Conservation (phyloP, 176 grass and related monocot genomes). For the Cymbopogon citratus region DNA sequence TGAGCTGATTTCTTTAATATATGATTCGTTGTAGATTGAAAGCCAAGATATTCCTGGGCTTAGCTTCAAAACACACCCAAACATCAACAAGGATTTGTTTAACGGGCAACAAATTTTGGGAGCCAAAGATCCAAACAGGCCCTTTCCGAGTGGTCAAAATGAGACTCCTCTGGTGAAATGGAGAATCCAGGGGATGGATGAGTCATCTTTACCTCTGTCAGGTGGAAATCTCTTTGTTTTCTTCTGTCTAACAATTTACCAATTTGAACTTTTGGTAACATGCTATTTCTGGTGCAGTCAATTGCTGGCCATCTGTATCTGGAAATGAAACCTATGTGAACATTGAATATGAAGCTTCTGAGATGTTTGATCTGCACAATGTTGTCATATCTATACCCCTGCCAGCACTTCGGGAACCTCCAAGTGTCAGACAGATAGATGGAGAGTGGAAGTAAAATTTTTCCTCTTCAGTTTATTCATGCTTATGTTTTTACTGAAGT, state of each 20-base stretch:
- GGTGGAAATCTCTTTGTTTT: conserved; percentile 37
- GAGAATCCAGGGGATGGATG: conserved; percentile 85
- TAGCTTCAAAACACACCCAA: conserved; percentile 82
- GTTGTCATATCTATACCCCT: conserved; percentile 79
- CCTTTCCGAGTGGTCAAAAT: conserved; percentile 85
- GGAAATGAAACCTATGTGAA: conserved; percentile 76
- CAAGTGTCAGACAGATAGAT: conserved; percentile 79
- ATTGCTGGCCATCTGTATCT: conserved; percentile 83
- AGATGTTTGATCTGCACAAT: conserved; percentile 79
- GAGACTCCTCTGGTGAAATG: conserved; percentile 85
- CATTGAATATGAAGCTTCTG: conserved; percentile 84
- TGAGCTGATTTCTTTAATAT: conserved; percentile 14
- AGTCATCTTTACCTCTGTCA: conserved; percentile 64
- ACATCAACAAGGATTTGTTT: conserved; percentile 82
- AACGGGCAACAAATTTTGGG: conserved; percentile 68
- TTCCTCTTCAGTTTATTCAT: conserved; percentile 24
- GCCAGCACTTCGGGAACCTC: conserved; percentile 52
- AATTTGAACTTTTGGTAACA: conserved; percentile 15
- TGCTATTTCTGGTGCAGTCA: conserved; percentile 36
- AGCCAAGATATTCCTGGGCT: conserved; percentile 66
- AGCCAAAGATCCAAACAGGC: conserved; percentile 83
- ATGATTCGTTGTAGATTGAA: conserved; percentile 55
- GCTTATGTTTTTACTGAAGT: not conserved
- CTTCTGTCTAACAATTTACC: conserved; percentile 6
- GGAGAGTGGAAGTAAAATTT: conserved; percentile 93